Conservation (phyloP, 306 rosid genomes). For the Corylus heterophylla region DNA sequence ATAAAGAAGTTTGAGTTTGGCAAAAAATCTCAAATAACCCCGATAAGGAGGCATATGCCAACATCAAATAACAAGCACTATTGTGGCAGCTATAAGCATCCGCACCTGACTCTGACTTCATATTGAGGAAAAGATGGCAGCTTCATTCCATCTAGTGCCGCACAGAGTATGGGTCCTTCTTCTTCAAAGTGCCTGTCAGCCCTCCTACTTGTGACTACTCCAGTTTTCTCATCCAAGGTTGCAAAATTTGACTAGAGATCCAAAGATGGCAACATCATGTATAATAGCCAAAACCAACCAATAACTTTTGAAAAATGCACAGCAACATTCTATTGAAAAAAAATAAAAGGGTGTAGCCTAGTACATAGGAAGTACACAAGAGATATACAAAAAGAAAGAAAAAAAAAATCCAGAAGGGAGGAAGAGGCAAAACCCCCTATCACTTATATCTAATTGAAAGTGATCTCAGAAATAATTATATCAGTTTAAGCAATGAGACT, state of each 20-base stretch:
- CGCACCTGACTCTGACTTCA: slow-evolving; percentile 95
- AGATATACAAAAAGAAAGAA: neutral
- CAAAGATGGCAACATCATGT: slow-evolving; percentile 21
- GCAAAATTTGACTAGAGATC: slow-evolving; percentile 83
- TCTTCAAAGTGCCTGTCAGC: slow-evolving; percentile 97
- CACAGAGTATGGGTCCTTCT: slow-evolving; percentile 92
- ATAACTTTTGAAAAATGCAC: slow-evolving; percentile 4
- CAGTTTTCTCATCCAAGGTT: slow-evolving; percentile 81
- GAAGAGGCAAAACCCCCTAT: too few species aligned
- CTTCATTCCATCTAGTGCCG: slow-evolving; percentile 86
- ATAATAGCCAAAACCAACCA: slow-evolving; percentile 9
- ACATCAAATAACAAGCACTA: slow-evolving; percentile 21
- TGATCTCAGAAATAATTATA: neutral
- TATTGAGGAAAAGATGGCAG: slow-evolving; percentile 86
- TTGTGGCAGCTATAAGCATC: slow-evolving; percentile 32
- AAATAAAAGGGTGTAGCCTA: neutral
- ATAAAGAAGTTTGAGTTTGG: neutral
- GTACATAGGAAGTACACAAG: neutral
- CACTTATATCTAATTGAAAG: neutral
- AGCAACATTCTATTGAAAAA: neutral
- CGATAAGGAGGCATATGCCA: slow-evolving; percentile 21
- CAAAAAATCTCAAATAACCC: slow-evolving; percentile 11
- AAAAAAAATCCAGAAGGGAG: neutral
- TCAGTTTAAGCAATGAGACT: slow-evolving; percentile 1
- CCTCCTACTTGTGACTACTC: slow-evolving; percentile 80